Percentiles rank a stretch among this genome's conserved stretches.
These are phyloP conservation scores for Begonia masoniana DNA, from an alignment of 306 rosid species.

Conservation along the genomic window DNA sequence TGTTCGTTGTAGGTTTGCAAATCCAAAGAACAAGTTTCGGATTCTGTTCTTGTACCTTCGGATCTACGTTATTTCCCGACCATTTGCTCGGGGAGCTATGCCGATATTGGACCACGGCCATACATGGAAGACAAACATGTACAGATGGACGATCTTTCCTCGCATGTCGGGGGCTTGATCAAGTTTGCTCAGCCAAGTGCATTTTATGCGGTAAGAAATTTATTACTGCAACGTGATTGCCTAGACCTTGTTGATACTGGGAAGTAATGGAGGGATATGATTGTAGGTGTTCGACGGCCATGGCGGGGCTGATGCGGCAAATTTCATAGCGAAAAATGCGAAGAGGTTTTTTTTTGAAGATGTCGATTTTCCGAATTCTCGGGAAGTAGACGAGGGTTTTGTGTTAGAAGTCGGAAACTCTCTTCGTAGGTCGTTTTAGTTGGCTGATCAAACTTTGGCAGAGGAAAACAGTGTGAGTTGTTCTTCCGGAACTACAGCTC, in stretches of 20 bases:
- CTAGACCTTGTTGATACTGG: not conserved
- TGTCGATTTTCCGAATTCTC: slow-evolving; percentile 49
- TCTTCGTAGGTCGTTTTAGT: slow-evolving; percentile 51
- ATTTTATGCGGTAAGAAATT: slow-evolving; percentile 64
- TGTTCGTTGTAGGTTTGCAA: slow-evolving; percentile 28
- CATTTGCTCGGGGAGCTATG: slow-evolving; percentile 88
- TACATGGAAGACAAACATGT: slow-evolving; percentile 98
- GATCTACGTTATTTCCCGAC: slow-evolving; percentile 39
- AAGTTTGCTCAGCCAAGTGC: slow-evolving; percentile 81
- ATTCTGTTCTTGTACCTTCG: slow-evolving; percentile 25
- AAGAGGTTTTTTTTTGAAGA: slow-evolving; percentile 68
- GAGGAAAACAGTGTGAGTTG: slow-evolving; percentile 62
- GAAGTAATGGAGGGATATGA: slow-evolving; percentile 4
- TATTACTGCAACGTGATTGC: slow-evolving; percentile 2
- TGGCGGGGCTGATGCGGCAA: slow-evolving; percentile 99
- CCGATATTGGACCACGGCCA: slow-evolving; percentile 80
- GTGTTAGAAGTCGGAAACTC: slow-evolving; percentile 53
- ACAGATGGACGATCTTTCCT: slow-evolving; percentile 68
- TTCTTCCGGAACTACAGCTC: slow-evolving; percentile 88
- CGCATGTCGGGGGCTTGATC: slow-evolving; percentile 48
- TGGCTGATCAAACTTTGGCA: slow-evolving; percentile 78
- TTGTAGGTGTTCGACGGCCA: slow-evolving; percentile 93
- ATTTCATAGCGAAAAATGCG: slow-evolving; percentile 59
- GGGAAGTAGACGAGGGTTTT: slow-evolving; percentile 43
- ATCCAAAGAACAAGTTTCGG: slow-evolving; percentile 4